These are phyloP conservation scores for Arabidopsis lyrata DNA, from an alignment of 441 rosid genomes.

Conservation along the genomic window DNA sequence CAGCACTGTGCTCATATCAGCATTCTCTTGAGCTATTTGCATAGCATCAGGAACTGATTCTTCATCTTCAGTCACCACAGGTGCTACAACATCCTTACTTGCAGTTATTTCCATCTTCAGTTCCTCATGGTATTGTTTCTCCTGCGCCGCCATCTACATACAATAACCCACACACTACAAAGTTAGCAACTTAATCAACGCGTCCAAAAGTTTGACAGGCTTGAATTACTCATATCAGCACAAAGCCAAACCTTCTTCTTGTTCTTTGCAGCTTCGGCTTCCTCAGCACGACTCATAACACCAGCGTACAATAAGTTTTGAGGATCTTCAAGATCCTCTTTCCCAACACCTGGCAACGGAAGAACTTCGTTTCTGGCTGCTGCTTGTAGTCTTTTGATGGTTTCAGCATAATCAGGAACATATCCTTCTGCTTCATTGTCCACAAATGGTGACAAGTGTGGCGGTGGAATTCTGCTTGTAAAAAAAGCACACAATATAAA, in stretches of 20 bases:
- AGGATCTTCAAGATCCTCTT: slow-evolving; percentile 78
- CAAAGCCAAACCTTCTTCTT: slow-evolving; percentile 58
- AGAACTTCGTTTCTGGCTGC: slow-evolving; percentile 83
- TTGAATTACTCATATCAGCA: background rate
- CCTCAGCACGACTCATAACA: slow-evolving; percentile 74
- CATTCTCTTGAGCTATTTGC: slow-evolving; percentile 57
- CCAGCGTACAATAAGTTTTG: slow-evolving; percentile 79
- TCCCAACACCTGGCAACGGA: slow-evolving; percentile 81
- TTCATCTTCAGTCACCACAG: slow-evolving; percentile 39
- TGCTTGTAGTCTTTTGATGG: slow-evolving; percentile 73
- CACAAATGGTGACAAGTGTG: slow-evolving; percentile 89
- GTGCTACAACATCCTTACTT: slow-evolving; percentile 14
- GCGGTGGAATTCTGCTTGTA: slow-evolving; percentile 74
- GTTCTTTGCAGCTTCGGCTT: slow-evolving; percentile 73
- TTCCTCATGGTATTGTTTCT: slow-evolving; percentile 87
- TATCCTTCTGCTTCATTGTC: slow-evolving; percentile 91
- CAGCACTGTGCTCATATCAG: slow-evolving; percentile 45
- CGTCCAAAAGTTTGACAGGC: background rate
- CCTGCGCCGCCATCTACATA: slow-evolving; percentile 68
- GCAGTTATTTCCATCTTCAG: slow-evolving; percentile 70
- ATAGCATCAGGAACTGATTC: slow-evolving; percentile 44
- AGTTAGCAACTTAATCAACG: background rate
- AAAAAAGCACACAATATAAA: slow-evolving; percentile 13
- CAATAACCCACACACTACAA: slow-evolving; percentile 10
- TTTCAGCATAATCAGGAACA: slow-evolving; percentile 89